Evolutionary conservation across 768 basidiomycete genomes (phyloP), one percentile per base, ranked within the genome.

Genomic region (Lactarius hatsudake): DNA sequence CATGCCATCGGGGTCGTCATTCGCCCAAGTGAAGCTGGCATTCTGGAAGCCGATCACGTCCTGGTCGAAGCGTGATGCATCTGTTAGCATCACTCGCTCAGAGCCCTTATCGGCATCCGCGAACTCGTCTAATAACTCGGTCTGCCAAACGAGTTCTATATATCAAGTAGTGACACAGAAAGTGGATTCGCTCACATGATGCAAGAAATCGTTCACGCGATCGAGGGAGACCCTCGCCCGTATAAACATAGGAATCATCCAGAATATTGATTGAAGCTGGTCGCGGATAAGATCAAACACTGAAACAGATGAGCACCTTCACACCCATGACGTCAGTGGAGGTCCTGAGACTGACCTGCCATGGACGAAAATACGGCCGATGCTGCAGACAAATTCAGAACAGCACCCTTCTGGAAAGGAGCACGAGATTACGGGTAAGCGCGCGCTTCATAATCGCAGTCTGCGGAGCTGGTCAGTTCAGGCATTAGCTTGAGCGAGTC

Each of bases 21-120:
- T 74, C 0, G 81, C 79, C 87, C 87, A 89, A 0, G 80, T 74
- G 69, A 88, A 89, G 5, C 73, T 76, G 1, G 86, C 83, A 68
- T 87, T 77, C 17, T 79, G 75, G 70, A 87, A 84, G 5, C 86
- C 85, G 54, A 87, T 81, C 26, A 65, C 68, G 23, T 63, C 61
- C 23, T 56, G 63, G 45, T 64, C 69, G 36, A 66, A 60, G 17
- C 65, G 64, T 13, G 70, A 61, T 26, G 64, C 68, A n/a, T 66
- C 64, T 3, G 61, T 67, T 8, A 69, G 43, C 68, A 67, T 67
- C 30, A 62, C 30, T 23, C 61, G 64, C 59, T 59, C 70, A 38
- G 58, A 62, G 23, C 63, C 63, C 18, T 59, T 67, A 32, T 61
- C 68, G 5, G 59, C 38, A 18, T 64, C 68, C 1, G 72, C 57